Evolutionary conservation across 176 grass and related monocot genomes (phyloP).

Genomic region (Aegilops longissima): DNA sequence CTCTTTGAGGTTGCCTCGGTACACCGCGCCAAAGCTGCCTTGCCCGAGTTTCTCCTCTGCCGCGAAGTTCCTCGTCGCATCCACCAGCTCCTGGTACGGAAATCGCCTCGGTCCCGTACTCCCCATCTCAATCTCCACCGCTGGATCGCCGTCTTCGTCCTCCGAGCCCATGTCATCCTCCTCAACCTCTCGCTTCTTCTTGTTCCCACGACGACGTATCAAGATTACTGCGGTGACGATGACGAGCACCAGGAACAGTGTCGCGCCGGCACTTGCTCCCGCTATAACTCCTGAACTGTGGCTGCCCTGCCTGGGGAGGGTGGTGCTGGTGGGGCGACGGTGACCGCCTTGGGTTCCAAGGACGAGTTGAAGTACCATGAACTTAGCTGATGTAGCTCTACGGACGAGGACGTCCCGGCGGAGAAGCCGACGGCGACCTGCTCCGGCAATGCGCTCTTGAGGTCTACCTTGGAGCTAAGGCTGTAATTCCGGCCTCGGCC

Average conservation of each 20-base stretch:
- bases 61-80: not conserved
- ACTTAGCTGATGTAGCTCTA: not conserved
- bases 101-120: not conserved
- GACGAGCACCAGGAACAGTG: not conserved
- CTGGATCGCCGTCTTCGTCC: not conserved
- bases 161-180: not conserved
- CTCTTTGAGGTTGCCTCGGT: not conserved
- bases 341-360: not conserved
- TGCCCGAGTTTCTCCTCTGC: not conserved
- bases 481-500: not conserved
- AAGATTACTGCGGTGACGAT: not conserved
- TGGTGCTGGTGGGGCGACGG: not conserved
- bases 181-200: not conserved
- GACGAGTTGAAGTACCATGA: conserved; percentile 17
- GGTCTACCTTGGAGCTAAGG: conserved; percentile 9
- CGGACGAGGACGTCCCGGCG: not conserved
- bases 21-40: not conserved
- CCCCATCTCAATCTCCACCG: not conserved
- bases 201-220: not conserved
- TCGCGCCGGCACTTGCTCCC: not conserved
- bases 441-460: not conserved
- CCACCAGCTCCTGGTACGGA: not conserved
- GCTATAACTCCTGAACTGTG: not conserved
- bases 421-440: conserved; percentile 20
- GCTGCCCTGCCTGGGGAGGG: not conserved